phyloP scores from a whole-genome alignment of 2,329 filamentous ascomycete genomes.

The Amauroascus verrucosus region DNA sequence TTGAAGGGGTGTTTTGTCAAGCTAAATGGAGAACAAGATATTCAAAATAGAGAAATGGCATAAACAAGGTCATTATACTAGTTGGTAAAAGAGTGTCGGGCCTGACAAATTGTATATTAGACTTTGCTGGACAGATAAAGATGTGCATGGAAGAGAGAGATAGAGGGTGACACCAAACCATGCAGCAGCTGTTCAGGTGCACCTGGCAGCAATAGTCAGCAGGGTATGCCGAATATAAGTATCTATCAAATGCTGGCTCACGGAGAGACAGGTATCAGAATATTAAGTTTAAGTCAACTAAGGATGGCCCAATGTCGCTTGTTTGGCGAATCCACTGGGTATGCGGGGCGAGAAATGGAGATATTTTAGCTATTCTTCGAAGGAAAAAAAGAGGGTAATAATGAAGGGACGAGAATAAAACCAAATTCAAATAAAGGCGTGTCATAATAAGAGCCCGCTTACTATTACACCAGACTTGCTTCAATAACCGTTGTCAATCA shows the following conservation, averaged over 20 bases:
- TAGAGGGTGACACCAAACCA: constrained; percentile 5
- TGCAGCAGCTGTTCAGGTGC: constrained; percentile 5
- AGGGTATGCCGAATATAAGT: constrained; percentile 12
- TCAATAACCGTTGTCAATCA: constrained; percentile 14
- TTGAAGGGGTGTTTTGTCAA: not conserved
- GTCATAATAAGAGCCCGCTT: constrained; percentile 4
- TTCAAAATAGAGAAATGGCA: not conserved
- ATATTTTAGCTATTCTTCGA: constrained; percentile 1
- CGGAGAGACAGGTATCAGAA: constrained; percentile 4
- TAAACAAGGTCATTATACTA: constrained; percentile 3
- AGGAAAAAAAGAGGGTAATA: constrained; percentile 1
- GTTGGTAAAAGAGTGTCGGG: not conserved
- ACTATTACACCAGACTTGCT: constrained; percentile 10
- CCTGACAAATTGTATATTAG: constrained; percentile 2
- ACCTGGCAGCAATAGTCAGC: constrained; percentile 7
- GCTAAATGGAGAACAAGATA: not conserved
- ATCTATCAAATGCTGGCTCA: constrained; percentile 5
- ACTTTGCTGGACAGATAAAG: constrained; percentile 2
- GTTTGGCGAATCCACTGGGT: constrained; percentile 8
- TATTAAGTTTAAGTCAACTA: constrained; percentile 12
- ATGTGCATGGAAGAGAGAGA: not conserved
- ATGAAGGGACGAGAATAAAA: constrained; percentile 6
- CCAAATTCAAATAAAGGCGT: constrained; percentile 3
- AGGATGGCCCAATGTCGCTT: constrained; percentile 6
- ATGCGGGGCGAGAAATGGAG: constrained; percentile 8